These are phyloP conservation scores for Abrus precatorius DNA, from an alignment of 306 rosid genomes.

Conservation along the genomic window DNA sequence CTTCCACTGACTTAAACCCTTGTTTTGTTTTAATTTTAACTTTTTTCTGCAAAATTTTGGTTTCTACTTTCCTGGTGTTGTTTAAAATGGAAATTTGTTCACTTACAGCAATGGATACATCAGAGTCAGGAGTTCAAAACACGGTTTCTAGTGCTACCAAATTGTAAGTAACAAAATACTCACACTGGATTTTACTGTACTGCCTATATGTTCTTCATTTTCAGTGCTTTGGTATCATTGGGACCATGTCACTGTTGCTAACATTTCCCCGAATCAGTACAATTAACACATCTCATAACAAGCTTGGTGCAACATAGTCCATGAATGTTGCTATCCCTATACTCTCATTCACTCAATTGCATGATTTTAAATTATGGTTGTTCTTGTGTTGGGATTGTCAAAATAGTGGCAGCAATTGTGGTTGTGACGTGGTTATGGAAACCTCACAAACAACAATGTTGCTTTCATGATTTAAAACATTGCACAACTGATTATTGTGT, in stretches of 20 bases:
- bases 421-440: neutral
- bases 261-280: neutral
- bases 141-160: constrained; percentile 51
- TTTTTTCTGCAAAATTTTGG: neutral
- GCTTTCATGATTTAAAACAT: neutral
- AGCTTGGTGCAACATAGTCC: constrained; percentile 21
- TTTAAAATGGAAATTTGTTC: constrained; percentile 27
- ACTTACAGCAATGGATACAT: constrained; percentile 75
- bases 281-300: neutral
- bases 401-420: neutral
- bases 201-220: neutral
- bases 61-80: neutral
- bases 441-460: neutral
- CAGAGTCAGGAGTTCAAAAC: constrained; percentile 62
- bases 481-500: neutral
- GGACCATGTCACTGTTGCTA: neutral
- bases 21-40: neutral
- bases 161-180: constrained; percentile 54
- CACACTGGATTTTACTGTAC: constrained; percentile 20
- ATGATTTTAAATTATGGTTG: neutral
- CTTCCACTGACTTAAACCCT: neutral
- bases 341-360: neutral
- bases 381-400: neutral
- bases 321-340: neutral
- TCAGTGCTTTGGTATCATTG: neutral